phyloP scores from a whole-genome alignment of 2,329 filamentous ascomycete species.

The Colletotrichum phormii region DNA sequence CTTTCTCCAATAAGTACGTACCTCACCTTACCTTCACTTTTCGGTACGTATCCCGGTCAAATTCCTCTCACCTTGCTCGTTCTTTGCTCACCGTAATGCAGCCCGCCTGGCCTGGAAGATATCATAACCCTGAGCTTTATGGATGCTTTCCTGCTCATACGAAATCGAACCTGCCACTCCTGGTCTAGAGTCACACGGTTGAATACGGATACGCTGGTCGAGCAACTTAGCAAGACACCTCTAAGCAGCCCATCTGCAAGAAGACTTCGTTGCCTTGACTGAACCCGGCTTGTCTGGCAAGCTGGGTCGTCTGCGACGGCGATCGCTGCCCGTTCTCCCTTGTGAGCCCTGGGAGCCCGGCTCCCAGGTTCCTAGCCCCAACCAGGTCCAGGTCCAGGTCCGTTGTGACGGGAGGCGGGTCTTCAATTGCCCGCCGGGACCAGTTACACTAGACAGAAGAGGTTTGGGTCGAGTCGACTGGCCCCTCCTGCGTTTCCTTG shows the following conservation, averaged over 20 bases:
- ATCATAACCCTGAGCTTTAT: not conserved
- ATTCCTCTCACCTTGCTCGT: not conserved
- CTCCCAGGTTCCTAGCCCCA: conserved; percentile 21
- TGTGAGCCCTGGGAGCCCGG: conserved; percentile 26
- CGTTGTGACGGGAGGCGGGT: conserved; percentile 28
- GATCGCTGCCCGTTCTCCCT: conserved; percentile 31
- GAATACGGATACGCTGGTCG: not conserved
- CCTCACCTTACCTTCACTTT: not conserved
- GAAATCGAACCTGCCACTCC: not conserved
- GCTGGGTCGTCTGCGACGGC: conserved; percentile 23
- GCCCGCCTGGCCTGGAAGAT: not conserved
- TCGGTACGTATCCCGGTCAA: not conserved
- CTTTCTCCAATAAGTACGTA: not conserved
- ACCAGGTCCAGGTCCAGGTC: conserved; percentile 13
- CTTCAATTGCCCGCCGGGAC: conserved; percentile 26
- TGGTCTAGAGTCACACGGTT: not conserved
- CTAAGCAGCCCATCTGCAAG: conserved; percentile 1
- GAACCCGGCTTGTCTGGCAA: not conserved
- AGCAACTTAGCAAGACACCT: not conserved
- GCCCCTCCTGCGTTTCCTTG: conserved; percentile 3
- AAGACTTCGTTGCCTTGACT: conserved; percentile 15
- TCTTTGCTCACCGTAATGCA: not conserved
- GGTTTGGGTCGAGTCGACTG: conserved; percentile 21
- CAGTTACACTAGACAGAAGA: conserved; percentile 28
- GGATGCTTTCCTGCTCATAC: not conserved